Percentiles rank a stretch among this genome's conserved stretches.
phyloP scores from a whole-genome alignment of 2,329 filamentous ascomycete genomes.

The Colletotrichum simmondsii region DNA sequence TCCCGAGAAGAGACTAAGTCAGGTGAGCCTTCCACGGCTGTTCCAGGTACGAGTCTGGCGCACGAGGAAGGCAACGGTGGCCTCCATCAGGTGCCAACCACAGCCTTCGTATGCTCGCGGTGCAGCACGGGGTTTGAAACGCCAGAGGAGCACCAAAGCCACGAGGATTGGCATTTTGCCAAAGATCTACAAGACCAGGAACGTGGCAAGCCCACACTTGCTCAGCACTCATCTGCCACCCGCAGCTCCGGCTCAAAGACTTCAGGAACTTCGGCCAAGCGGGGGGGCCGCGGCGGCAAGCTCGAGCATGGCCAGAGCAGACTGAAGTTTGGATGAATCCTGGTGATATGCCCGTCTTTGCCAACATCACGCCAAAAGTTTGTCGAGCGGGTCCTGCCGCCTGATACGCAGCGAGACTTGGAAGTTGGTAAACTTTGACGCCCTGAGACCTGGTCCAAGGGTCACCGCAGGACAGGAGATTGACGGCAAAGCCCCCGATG shows the following conservation, averaged over 20 bases:
- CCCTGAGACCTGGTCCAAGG: conserved; percentile 20
- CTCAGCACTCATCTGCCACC: conserved; percentile 46
- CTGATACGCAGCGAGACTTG: conserved; percentile 20
- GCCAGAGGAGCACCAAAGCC: conserved; percentile 73
- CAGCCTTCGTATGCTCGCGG: conserved; percentile 65
- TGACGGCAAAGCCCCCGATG: background rate
- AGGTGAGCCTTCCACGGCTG: background rate
- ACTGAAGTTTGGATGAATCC: conserved; percentile 66
- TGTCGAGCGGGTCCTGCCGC: conserved; percentile 31
- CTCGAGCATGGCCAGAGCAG: conserved; percentile 69
- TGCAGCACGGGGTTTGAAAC: conserved; percentile 72
- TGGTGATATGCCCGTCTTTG: background rate
- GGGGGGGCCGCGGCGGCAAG: conserved; percentile 45
- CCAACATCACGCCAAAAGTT: conserved; percentile 14
- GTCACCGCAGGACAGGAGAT: conserved; percentile 9
- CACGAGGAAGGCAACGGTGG: background rate
- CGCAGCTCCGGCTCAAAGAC: conserved; percentile 43
- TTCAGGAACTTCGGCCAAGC: conserved; percentile 52
- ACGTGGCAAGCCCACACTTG: conserved; percentile 61
- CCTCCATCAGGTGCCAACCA: conserved; percentile 45
- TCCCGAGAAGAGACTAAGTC: conserved; percentile 34
- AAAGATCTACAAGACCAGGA: conserved; percentile 80
- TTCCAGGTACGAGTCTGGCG: background rate
- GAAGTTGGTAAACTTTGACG: conserved; percentile 2
- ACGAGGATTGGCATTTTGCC: conserved; percentile 95